Percentiles rank a stretch among this genome's conserved stretches.
Conservation (phyloP, 306 rosid genomes). For the Crotalaria pallida region DNA sequence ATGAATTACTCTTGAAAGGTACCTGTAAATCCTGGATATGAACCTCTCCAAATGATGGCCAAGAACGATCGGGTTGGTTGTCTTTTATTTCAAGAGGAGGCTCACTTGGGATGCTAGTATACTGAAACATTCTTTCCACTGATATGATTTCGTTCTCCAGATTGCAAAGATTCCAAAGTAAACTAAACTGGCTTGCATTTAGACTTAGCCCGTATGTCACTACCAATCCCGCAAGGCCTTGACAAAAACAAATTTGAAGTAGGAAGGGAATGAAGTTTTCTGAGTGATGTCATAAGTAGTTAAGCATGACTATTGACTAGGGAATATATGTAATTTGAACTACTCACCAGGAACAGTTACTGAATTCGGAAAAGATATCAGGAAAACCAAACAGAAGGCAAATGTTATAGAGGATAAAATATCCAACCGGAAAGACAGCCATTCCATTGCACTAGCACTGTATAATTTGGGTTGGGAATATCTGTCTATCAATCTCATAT, state of each 20-base stretch:
- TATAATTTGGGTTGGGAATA: constrained; percentile 63
- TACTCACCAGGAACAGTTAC: constrained; percentile 57
- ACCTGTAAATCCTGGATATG: constrained; percentile 72
- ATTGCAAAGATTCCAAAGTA: constrained; percentile 51
- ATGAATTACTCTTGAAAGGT: not conserved
- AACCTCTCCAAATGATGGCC: constrained; percentile 76
- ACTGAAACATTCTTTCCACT: constrained; percentile 78
- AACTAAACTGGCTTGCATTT: constrained; percentile 37
- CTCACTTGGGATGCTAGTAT: constrained; percentile 62
- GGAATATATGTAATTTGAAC: not conserved
- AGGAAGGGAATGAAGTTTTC: not conserved
- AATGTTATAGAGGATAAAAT: constrained; percentile 54
- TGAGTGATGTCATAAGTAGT: not conserved
- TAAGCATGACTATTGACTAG: not conserved
- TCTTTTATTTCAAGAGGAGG: constrained; percentile 63
- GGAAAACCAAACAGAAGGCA: constrained; percentile 56
- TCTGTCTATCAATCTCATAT: constrained; percentile 58
- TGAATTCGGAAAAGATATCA: constrained; percentile 62
- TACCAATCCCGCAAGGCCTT: constrained; percentile 79
- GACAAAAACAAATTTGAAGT: not conserved
- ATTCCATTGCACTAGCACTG: constrained; percentile 53
- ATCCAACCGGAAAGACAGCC: constrained; percentile 72
- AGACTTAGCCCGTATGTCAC: constrained; percentile 79
- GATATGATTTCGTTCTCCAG: constrained; percentile 82
- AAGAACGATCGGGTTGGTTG: constrained; percentile 47